Evolutionary conservation across 2,329 filamentous ascomycete species (phyloP).

Genomic region (Ascochyta lentis): DNA sequence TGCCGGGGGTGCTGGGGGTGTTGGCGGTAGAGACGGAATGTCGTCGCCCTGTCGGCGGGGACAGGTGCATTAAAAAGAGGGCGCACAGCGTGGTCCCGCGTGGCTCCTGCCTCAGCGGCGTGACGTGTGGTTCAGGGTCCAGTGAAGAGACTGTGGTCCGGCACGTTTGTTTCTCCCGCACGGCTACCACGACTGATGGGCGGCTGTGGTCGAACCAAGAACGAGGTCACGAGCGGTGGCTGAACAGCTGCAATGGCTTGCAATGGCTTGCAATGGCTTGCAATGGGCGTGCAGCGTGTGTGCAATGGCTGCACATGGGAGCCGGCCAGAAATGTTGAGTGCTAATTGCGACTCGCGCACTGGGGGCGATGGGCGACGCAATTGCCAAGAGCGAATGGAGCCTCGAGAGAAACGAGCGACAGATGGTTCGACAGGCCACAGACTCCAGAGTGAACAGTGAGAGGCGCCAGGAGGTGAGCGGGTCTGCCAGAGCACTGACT

Average conservation of each 20-base stretch:
- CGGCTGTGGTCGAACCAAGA: background rate
- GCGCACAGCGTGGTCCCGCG: constrained; percentile 8
- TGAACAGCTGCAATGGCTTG: background rate
- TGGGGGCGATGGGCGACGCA: constrained; percentile 15
- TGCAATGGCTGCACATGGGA: constrained; percentile 7
- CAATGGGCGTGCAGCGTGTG: background rate
- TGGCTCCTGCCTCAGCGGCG: constrained; percentile 6
- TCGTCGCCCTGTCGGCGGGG: constrained; percentile 10
- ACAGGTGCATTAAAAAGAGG: constrained; percentile 16
- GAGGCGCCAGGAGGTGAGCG: constrained; percentile 4
- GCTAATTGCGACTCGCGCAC: constrained; percentile 18
- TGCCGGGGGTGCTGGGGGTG: constrained; percentile 14
- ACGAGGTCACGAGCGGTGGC: background rate
- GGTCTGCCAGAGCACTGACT: constrained; percentile 11
- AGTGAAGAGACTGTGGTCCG: constrained; percentile 4
- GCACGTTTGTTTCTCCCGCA: constrained; percentile 3
- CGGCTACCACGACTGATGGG: background rate
- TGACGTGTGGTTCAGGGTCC: constrained; percentile 5
- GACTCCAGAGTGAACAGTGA: constrained; percentile 7
- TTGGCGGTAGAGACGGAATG: constrained; percentile 14
- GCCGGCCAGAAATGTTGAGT: constrained; percentile 16
- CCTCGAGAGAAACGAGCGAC: constrained; percentile 17
- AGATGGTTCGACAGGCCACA: constrained; percentile 14
- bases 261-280: background rate
- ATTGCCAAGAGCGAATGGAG: constrained; percentile 18